Percentiles rank a stretch among this genome's conserved stretches.
phyloP scores from a whole-genome alignment of 2,329 filamentous ascomycete species.

The Cladorrhinum sp. region DNA sequence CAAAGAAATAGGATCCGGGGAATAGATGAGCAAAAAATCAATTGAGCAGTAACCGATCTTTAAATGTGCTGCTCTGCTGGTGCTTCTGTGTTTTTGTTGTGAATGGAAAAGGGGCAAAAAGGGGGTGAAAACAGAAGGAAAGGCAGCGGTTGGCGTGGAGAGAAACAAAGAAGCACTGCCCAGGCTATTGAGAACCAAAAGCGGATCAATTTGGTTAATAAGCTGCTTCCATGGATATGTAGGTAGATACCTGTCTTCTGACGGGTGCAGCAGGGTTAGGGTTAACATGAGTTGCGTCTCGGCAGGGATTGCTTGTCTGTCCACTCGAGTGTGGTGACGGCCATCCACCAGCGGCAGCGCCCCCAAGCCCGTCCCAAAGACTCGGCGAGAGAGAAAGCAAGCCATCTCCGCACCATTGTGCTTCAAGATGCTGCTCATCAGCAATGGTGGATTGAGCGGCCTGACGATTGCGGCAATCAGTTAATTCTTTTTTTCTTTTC shows the following conservation, averaged over 20 bases:
- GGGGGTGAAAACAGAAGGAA: neutral
- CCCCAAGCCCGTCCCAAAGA: neutral
- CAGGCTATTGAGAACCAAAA: neutral
- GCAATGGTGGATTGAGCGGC: conserved; percentile 23
- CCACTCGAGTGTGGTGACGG: neutral
- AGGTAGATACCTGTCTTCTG: too few species aligned
- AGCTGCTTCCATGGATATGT: too few species aligned
- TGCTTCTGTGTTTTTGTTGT: neutral
- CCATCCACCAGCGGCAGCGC: neutral
- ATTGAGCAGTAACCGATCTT: neutral
- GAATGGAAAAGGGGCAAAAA: neutral
- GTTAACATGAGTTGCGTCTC: neutral
- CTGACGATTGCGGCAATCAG: conserved; percentile 18
- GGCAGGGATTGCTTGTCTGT: neutral
- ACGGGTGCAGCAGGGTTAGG: neutral
- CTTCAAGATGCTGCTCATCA: conserved; percentile 24
- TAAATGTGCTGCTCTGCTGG: too few species aligned
- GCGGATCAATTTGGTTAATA: neutral
- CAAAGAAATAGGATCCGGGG: neutral
- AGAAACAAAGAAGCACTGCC: neutral
- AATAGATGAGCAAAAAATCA: neutral
- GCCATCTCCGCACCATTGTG: conserved; percentile 6
- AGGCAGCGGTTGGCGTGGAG: neutral
- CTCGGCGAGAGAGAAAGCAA: conserved; percentile 6
- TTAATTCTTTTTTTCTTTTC: neutral